Base-by-base conservation (phyloP, 208 protist genomes). In the Acanthamoeba royreba region DNA sequence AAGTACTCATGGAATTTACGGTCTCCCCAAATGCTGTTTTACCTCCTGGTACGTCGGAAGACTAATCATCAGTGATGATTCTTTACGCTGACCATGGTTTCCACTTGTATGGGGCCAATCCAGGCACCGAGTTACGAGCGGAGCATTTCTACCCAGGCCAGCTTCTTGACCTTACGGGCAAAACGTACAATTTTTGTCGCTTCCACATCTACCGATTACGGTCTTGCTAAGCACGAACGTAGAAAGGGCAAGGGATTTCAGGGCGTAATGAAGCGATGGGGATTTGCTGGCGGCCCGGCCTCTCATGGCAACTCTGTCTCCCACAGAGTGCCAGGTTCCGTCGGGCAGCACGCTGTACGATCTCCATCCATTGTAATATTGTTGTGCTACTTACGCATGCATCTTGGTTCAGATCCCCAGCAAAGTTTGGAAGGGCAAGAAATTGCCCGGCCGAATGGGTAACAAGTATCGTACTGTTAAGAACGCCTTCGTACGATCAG, bases 391-490 rank as follows among this genome's bases (percentile, higher is more conserved):
- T 31, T 4, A 17, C 69, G 15, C 31, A 3, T 38, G 5, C 69
- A 35, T 47, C 19, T 40, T 19, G 15, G 7, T 43, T 7, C 79
- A 96, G 53, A 83, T 83, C 38, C 93, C 93, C 46, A 87, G 93
- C 55, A 87, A 92, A 28, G 86, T 96, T n/a, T 97, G 40, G 19
- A 96, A 96, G 74, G 94, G 94, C 40, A 97, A 97, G 89, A 97
- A 97, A 52, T 97, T 97, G 96, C 89, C 95, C 25, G 96, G 96
- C 8, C 81, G 86, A 22, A 97, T 97, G 96, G 96, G 96, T 38
- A 9, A 25, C 61, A 52, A 95, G 43, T 25, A 45, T 46, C 8
- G 28, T 19, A 97, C 95, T 25, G 19, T 86, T n/a, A 61, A 93
- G 2, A 95, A 93, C 35, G 42, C 95, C 40, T 43, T 87, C 46